Evolutionary conservation across 257 asterid species (phyloP), one percentile per base, ranked within the genome.

Genomic region (Nicotiana tomentosiformis): DNA sequence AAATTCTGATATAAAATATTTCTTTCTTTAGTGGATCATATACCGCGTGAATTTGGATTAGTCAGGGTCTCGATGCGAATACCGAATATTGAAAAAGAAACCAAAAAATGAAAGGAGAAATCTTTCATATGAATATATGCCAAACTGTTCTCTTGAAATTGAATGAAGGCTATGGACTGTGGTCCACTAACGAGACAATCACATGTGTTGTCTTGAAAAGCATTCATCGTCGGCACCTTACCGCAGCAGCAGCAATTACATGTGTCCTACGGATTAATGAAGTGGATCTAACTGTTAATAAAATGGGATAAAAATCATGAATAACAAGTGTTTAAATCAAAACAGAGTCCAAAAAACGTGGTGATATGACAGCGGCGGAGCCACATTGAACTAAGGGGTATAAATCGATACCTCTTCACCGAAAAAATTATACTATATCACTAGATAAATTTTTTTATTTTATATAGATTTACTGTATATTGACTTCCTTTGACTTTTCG

Each of bases 101-200:
- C 12, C 2, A 43, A 43, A 39, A 9, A 43, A 9, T 9, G 2
- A 43, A 43, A 43, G 3, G 11, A 43, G 51, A 9, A 43, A 43
- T 43, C 2, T 1, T 5, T 61, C 16, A 61, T 49, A 2, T 74
- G 43, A 49, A 49, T 43, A 12, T 43, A 20, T 72, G 43, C 43
- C 64, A 26, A 74, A 51, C 62, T 74, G 16, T 72, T 58, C 12
- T 46, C 39, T 23, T 43, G 12, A 39, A 39, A 43, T 17, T 26
- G 10, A 70, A 70, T 43, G 12, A 43, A 43, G 51, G 12, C 51
- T 43, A 12, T 43, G 51, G 18, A 49, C 5, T 72, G 20, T 46
- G 80, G 80, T 74, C 80, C 80, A 76, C 61, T 49, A 74, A 26
- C 14, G 20, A 49, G 64, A 43, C 8, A 35, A 74, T 76, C 80